Evolutionary conservation across 345 rosid genomes (phyloP), one percentile per base, ranked within the genome.

Genomic region (Hibiscus syriacus): DNA sequence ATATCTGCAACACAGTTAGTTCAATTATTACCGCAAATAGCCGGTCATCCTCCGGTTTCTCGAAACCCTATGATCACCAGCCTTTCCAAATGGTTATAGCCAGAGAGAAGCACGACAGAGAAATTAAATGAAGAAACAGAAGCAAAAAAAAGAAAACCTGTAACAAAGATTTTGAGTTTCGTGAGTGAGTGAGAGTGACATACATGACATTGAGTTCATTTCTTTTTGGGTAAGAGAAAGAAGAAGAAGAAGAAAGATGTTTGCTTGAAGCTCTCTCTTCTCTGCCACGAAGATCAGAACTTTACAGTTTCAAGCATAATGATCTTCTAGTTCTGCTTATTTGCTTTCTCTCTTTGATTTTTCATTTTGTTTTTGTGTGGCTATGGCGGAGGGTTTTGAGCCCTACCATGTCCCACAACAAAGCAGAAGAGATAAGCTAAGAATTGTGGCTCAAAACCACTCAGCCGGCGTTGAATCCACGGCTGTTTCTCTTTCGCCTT

Each of bases 371-470:
- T 38, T 38, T 12, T 5, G 65, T n/a, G 65, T 77, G 77, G 80
- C 81, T 36, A 90, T 88, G 91, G 93, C 89, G 70, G 92, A 87
- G 74, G 83, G 87, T 66, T 88, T 74, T 62, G 90, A 88, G 80
- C 77, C 96, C 63, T 88, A 85, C 86, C 96, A 92, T 82, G 90
- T 92, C 71, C 96, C 92, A 68, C 97, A 90, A 79, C 98, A 90
- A 73, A 87, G 81, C 73, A 81, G 97, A 62, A 79, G 98, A 77
- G 98, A 90, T 84, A 92, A 92, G 82, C 90, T 90, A 2, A 76
- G 96, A 64, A 67, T 87, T 27, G 70, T 81, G 73, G 68, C 80
- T 73, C 80, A 73, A 73, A 73, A 64, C 60, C 81, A 79, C 36
- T 73, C 80, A 26, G 52, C 74, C 48, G 66, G 72, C 43, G 67